Evolutionary conservation across 179 eudicot genomes (phyloP), one percentile per base, ranked within the genome.

Genomic region (Spinacia oleracea): DNA sequence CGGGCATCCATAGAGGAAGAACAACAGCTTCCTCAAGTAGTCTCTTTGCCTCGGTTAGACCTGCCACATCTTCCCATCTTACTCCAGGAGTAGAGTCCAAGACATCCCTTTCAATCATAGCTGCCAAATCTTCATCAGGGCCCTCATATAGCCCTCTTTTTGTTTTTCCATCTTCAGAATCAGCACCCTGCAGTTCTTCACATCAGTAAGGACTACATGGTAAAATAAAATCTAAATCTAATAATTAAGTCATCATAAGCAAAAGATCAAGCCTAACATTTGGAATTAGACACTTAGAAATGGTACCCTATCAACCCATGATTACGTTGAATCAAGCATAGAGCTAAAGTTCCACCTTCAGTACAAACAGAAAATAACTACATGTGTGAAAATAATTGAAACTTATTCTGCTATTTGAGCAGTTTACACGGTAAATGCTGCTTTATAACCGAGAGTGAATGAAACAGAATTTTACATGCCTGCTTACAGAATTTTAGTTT

Each of bases 11-110:
- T 64, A 95, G 68, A 62, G 98, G 98, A 85, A 95, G 97, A 76
- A 95, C 98, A 82, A 95, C 98, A 84, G 98, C 98, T 86, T 95
- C 98, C 86, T 95, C 98, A 46, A 95, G 91, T 83, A 95, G 97
- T 78, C 98, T 87, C 89, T 95, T 95, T 65, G 98, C 98, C 89
- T 95, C 98, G 75, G 87, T 86, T 66, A 95, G 80, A 77, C 98
- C 98, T 43, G 98, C 98, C 25, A 95, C 98, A 87, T 95, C 98
- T 66, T 93, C 98, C 98, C 98, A 95, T 85, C 92, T 91, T 63
- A 95, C 98, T 51, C 98, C 98, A 83, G 98, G 98, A 67, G 83
- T 86, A 75, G 90, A 81, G 77, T 95, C 98, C 88, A 96, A 85
- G 66, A 96, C 98, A 91, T 96, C 99, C 84, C 99, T 91, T 85